Evolutionary conservation across 2,329 filamentous ascomycete species (phyloP), one percentile per base, ranked within the genome.

Genomic region (Aspergillus sojae): DNA sequence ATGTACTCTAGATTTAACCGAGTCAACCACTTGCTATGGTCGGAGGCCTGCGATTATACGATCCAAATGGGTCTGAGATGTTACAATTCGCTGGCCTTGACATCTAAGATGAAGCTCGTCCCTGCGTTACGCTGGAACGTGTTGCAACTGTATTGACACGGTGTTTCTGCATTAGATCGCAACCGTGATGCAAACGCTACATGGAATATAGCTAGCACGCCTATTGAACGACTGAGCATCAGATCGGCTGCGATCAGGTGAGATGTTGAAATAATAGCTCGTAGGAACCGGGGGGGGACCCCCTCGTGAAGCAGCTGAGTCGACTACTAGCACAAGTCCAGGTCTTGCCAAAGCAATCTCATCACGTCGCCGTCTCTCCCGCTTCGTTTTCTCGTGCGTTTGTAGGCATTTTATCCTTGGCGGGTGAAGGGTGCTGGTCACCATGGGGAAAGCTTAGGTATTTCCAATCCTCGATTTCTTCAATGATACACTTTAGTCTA

Each of bases 381-480:
- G 39, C 55, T 52, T 57, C 41, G 34, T 30, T 58, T 21, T 64
- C 56, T 28, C 48, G 36, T 46, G 36, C 14, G 21, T 36, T 50
- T 21, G 53, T 23, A 48, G 60, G 41, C 23, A 52, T 19, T 34
- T 45, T 61, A 45, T 64, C 64, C 34, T 64, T 61, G n/a, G 36
- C 53, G 4, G 56, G 43, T 19, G 60, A 58, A 32, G 69, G 66
- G 16, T 57, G 59, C 46, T 74, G 67, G 41, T 81, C 79, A 28
- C 74, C 67, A 16, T 75, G 67, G 10, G 83, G 83, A 66, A 93
- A 94, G 75, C 92, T 92, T 34, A 96, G 81, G 74, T 94, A 90
- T 72, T 94, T 95, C 92, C 93, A 96, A 74, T 96, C 93, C 79
- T 96, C 93, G 68, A 96, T 86, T 81, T 99, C 95, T 78, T 98